Evolutionary conservation across 176 grass and related monocot species (phyloP), one percentile per base, ranked within the genome.

Genomic region (Saccharum spontaneum): DNA sequence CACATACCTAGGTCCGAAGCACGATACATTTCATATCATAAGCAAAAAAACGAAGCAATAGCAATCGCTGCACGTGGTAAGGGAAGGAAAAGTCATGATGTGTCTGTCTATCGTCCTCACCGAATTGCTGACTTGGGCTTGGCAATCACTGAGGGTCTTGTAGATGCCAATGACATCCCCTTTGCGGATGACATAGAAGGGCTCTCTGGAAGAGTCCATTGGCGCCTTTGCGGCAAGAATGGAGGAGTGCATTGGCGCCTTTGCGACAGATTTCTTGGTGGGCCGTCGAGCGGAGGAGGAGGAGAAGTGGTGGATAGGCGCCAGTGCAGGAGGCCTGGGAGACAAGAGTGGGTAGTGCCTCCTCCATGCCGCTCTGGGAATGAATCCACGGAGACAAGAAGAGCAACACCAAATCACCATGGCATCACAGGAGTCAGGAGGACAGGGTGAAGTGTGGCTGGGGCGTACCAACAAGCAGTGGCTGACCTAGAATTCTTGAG

Each of bases 111-210:
- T 14, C 20, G 20, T n/a, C 24, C 79, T 71, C 90, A 97, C 90
- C 73, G 86, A 94, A 39, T 85, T 79, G 83, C 94, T 86, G 63
- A 89, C 88, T 97, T 94, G 94, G 80, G 80, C 88, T 79, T 97
- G 90, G 62, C 85, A 97, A 59, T 97, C 92, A 40, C 74, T 81
- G 30, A 97, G 89, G 61, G 17, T 86, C 77, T 92, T 89, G 44
- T 94, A 94, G 71, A 94, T 80, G 85, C 78, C 86, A 23, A 92
- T 79, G 31, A 89, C 54, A 24, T 87, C 83, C 7, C 92, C 90
- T 72, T 97, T 97, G 60, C 88, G 86, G n/a, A 97, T 78, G 26
- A 97, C 90, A 81, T 92, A 97, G 85, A 90, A 92, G 30, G 88
- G 88, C 43, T 88, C 79, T 37, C 81, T 83, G 49, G 79, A 55